These are phyloP conservation scores for Paraconiothyrium sp. DNA, from an alignment of 2,329 filamentous ascomycete species.

Conservation along the genomic window DNA sequence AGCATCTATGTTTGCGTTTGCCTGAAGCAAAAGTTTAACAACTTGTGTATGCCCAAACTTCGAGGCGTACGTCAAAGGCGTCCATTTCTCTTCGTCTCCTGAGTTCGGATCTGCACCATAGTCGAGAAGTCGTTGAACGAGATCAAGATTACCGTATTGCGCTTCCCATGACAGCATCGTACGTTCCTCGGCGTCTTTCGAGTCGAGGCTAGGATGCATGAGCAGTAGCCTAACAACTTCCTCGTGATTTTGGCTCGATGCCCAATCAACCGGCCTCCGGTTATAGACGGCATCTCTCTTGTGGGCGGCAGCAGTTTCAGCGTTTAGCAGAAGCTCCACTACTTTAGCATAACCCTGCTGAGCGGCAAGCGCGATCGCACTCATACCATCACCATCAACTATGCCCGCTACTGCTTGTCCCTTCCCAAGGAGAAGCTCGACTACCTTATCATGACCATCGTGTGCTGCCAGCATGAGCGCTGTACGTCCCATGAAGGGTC, in stretches of 20 bases:
- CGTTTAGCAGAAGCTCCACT: neutral
- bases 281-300: neutral
- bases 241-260: neutral
- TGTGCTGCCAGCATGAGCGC: slow-evolving; percentile 11
- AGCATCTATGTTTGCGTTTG: neutral
- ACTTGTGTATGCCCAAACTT: neutral
- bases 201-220: slow-evolving; percentile 6
- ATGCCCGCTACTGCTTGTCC: neutral
- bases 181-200: slow-evolving; percentile 6
- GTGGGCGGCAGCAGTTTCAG: neutral
- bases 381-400: neutral
- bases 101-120: slow-evolving; percentile 6
- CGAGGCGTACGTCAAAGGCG: neutral
- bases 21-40: slow-evolving; percentile 8
- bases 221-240: neutral
- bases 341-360: slow-evolving; percentile 6
- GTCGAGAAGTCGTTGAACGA: neutral
- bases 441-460: slow-evolving; percentile 7
- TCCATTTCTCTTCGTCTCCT: neutral
- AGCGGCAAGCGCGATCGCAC: neutral
- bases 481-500: slow-evolving; percentile 6
- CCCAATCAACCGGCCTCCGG: neutral
- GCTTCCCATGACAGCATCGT: slow-evolving; percentile 8
- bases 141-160: neutral
- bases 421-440: slow-evolving; percentile 1